These are phyloP conservation scores for Pestalotiopsis fici DNA, from an alignment of 2,329 filamentous ascomycete species.

Conservation along the genomic window DNA sequence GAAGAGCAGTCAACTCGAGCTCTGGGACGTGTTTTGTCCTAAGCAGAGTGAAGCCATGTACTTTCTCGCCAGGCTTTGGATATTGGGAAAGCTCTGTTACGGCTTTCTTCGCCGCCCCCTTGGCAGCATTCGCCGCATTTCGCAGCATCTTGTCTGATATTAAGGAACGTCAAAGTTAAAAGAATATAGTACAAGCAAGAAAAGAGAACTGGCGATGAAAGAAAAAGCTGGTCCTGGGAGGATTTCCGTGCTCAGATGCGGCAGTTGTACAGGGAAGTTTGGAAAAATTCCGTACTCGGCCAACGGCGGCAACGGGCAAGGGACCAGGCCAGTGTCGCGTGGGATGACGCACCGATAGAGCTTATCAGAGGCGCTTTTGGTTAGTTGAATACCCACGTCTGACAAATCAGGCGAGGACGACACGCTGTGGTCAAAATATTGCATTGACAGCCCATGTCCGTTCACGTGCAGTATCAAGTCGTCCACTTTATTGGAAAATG, in stretches of 20 bases:
- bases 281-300: constrained; percentile 2
- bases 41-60: constrained; percentile 91
- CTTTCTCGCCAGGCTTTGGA: constrained; percentile 78
- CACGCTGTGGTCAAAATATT: not conserved
- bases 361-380: constrained; percentile 4
- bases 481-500: too few relatives aligned
- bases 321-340: not conserved
- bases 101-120: constrained; percentile 55
- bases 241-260: not conserved
- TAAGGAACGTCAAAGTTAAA: not conserved
- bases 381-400: constrained; percentile 1
- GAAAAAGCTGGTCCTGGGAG: not conserved
- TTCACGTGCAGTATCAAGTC: too few relatives aligned
- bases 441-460: not conserved
- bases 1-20: constrained; percentile 86
- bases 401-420: not conserved
- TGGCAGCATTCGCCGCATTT: constrained; percentile 53
- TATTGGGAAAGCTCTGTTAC: constrained; percentile 76
- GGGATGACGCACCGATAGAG: constrained; percentile 7
- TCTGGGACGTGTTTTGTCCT: constrained; percentile 92
- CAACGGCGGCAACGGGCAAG: not conserved
- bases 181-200: not conserved
- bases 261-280: not conserved
- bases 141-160: constrained; percentile 14
- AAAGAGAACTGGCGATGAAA: not conserved